Base-by-base conservation (phyloP, 2,329 filamentous ascomycete species). In the Monosporascus sp. region DNA sequence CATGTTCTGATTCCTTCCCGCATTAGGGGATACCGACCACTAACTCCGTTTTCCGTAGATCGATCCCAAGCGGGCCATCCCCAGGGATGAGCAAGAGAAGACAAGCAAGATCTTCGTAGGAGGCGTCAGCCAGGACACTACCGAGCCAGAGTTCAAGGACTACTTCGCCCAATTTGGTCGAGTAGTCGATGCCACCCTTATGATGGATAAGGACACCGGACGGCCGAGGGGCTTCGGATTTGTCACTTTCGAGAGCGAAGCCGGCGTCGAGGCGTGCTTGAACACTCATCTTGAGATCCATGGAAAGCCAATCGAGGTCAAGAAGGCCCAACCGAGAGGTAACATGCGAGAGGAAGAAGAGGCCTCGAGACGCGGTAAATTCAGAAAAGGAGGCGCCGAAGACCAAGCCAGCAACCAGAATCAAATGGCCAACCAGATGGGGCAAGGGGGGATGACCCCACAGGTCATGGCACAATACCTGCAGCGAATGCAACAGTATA, bases 181-280 rank as follows among this genome's bases (percentile, higher is more conserved):
- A 56, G 94, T 99, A 20, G 87, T 99, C 40, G 94, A 99, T 73
- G 94, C 94, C 2, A 99, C 94, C 0, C 84, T 99, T 2, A 99
- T 99, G 94, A 99, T 99, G 86, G 94, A 99, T 71, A 99, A 99
- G 74, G 94, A 99, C 70, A 99, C 94, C 1, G 94, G 94, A n/a
- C 85, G 94, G 41, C 94, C 94, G 3, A 83, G 94, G 67, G 94
- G 94, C 2, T 99, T 99, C 66, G 94, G 94, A 15, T 99, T 99
- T 70, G 94, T 99, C 51, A 99, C 94, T 0, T 99, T 99, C 63
- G 94, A 99, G 72, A 95, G 87, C 61, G 94, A 99, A 66, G 86
- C 90, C 17, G 94, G 94, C 18, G 94, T 99, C 45, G 94, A 99
- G 60, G 88, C 89, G 37, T 96, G 92, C 56, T 84, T 99, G 44